A percentile compares a stretch with the other conserved stretches of the same genome.
Evolutionary conservation across 1,284 basidiomycete species (phyloP).

Genomic region (Athelia sp.): DNA sequence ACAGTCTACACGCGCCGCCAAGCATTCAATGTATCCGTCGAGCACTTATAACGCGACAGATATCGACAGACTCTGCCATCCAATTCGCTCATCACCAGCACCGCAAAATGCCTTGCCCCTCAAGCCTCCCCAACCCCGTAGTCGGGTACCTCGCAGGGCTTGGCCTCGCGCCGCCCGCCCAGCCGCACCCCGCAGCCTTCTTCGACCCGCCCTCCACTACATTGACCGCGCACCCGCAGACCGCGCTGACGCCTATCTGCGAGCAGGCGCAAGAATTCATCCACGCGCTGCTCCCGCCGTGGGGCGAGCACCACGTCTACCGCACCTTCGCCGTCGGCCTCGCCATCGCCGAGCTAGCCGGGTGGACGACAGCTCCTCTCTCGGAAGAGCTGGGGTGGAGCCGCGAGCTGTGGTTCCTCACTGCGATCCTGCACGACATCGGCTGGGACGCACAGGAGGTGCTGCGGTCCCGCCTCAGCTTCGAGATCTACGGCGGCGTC

Average conservation of each 20-base stretch:
- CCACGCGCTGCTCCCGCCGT: neutral
- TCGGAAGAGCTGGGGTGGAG: neutral
- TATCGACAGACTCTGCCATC: too few species aligned
- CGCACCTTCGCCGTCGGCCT: slow-evolving; percentile 1
- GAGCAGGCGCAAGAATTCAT: slow-evolving; percentile 2
- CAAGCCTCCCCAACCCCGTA: too few species aligned
- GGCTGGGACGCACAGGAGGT: neutral
- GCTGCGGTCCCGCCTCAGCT: neutral
- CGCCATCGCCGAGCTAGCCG: slow-evolving; percentile 2
- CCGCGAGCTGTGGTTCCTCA: slow-evolving; percentile 1
- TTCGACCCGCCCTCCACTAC: neutral
- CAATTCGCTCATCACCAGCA: too few species aligned
- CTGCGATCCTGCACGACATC: slow-evolving; percentile 3
- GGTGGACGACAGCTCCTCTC: neutral
- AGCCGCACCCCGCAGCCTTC: neutral
- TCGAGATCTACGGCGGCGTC: slow-evolving; percentile 3
- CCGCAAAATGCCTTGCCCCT: too few species aligned
- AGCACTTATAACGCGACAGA: too few species aligned
- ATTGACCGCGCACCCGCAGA: neutral
- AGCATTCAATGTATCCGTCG: too few species aligned
- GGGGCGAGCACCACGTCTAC: neutral
- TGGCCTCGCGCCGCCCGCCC: too few species aligned
- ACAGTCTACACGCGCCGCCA: too few species aligned
- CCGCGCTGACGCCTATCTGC: neutral
- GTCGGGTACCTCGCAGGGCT: too few species aligned